Conservation (phyloP, 306 rosid genomes). For the Prunus mume region DNA sequence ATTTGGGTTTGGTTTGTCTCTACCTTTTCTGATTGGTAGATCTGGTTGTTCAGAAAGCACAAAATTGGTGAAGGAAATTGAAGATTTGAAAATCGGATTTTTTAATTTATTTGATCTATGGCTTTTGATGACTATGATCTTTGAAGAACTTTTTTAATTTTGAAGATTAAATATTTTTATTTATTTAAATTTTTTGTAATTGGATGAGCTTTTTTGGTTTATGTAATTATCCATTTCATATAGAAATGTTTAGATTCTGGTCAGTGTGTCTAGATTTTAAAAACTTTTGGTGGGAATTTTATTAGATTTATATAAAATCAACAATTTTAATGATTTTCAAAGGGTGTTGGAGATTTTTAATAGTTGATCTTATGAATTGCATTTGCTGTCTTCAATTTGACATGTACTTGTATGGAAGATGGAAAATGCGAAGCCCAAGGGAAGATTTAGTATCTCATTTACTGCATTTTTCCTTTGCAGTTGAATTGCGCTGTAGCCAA, state of each 20-base stretch:
- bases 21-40: not conserved
- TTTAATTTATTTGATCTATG: not conserved
- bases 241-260: not conserved
- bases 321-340: not conserved
- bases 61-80: not conserved
- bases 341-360: not conserved
- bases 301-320: not conserved
- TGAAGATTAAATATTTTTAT: not conserved
- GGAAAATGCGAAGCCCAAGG: not conserved
- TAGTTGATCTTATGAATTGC: not conserved
- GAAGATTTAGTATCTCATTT: not conserved
- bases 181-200: too few relatives aligned
- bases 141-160: not conserved
- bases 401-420: not conserved
- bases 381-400: not conserved
- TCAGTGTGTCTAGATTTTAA: not conserved
- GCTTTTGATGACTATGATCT: not conserved
- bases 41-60: slow-evolving; percentile 4
- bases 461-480: not conserved
- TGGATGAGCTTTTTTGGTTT: too few relatives aligned
- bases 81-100: not conserved
- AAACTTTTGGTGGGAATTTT: not conserved
- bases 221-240: too few relatives aligned
- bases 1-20: not conserved
- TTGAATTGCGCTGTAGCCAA: slow-evolving; percentile 7